Conservation (phyloP, 2,329 filamentous ascomycete species). For the Trichoderma aggressivum region DNA sequence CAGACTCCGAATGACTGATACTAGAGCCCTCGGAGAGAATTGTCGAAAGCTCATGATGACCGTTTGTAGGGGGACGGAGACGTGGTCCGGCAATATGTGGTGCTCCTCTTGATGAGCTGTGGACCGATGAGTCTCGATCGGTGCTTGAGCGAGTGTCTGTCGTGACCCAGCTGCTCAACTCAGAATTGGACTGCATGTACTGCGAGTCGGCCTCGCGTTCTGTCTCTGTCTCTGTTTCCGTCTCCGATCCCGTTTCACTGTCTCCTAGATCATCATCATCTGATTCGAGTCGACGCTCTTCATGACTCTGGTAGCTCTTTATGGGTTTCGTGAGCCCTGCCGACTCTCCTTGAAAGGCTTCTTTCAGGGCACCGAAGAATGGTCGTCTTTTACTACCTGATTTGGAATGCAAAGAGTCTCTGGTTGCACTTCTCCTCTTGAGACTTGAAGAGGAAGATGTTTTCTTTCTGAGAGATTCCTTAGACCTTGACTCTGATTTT, state of each 20-base stretch:
- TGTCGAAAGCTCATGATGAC: constrained; percentile 54
- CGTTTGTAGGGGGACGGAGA: constrained; percentile 50
- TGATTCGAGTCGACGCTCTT: constrained; percentile 35
- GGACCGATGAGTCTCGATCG: constrained; percentile 21
- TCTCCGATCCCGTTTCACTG: background rate
- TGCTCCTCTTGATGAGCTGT: constrained; percentile 24
- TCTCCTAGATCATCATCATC: constrained; percentile 23
- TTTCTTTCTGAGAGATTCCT: constrained; percentile 24
- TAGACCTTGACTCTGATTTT: background rate
- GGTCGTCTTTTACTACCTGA: constrained; percentile 43
- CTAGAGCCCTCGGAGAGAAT: constrained; percentile 52
- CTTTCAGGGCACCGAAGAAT: constrained; percentile 56
- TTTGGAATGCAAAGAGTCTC: constrained; percentile 47
- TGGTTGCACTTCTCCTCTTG: constrained; percentile 55
- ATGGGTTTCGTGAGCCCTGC: constrained; percentile 44
- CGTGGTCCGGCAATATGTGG: constrained; percentile 34
- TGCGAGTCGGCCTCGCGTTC: constrained; percentile 15
- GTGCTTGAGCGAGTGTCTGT: constrained; percentile 13
- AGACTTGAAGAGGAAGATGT: constrained; percentile 41
- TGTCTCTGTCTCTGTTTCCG: background rate
- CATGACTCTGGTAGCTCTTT: constrained; percentile 47
- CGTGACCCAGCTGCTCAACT: constrained; percentile 16
- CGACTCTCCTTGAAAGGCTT: constrained; percentile 62
- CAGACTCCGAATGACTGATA: constrained; percentile 46
- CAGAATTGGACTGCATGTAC: constrained; percentile 19